A percentile compares a stretch with the other conserved stretches of the same genome.
Evolutionary conservation across 2,329 filamentous ascomycete genomes (phyloP).

Genomic region (Aspergillus sp.): DNA sequence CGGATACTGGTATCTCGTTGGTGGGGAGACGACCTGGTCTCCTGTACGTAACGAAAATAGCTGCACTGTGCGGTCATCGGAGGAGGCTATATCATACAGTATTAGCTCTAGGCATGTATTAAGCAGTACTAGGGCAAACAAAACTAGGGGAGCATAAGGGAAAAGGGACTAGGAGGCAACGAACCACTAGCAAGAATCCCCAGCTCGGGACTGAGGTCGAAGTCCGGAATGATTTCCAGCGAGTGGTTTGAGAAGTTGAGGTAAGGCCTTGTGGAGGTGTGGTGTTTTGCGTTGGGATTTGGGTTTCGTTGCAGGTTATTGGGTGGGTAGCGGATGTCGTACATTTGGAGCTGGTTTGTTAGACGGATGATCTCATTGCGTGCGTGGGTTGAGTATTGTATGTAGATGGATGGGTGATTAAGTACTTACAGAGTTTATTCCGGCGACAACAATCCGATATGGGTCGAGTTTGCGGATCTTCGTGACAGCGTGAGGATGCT

Average conservation of each 20-base stretch:
- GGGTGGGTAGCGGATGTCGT: conserved; percentile 40
- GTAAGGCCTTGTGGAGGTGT: conserved; percentile 36
- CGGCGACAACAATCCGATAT: conserved; percentile 36
- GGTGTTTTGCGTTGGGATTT: conserved; percentile 25
- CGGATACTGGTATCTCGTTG: conserved; percentile 25
- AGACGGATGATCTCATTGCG: background rate
- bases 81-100: conserved; percentile 24
- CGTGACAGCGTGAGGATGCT: conserved; percentile 34
- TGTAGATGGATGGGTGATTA: background rate
- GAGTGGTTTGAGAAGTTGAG: conserved; percentile 36
- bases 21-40: conserved; percentile 29
- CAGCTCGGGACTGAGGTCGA: conserved; percentile 39
- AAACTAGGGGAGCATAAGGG: background rate
- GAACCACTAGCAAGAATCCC: conserved; percentile 40
- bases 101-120: background rate
- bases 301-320: conserved; percentile 27
- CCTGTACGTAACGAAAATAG: conserved; percentile 41
- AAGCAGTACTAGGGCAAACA: background rate
- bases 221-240: conserved; percentile 27
- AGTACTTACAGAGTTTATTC: conserved; percentile 30
- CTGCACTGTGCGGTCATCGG: conserved; percentile 32
- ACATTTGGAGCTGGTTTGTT: conserved; percentile 38
- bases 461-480: conserved; percentile 38
- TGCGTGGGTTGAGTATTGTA: background rate
- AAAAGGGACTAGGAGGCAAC: background rate